A percentile compares a stretch with the other conserved stretches of the same genome.
These are phyloP conservation scores for Cryphonectria radicalis DNA, from an alignment of 2,329 filamentous ascomycete species.

Conservation along the genomic window DNA sequence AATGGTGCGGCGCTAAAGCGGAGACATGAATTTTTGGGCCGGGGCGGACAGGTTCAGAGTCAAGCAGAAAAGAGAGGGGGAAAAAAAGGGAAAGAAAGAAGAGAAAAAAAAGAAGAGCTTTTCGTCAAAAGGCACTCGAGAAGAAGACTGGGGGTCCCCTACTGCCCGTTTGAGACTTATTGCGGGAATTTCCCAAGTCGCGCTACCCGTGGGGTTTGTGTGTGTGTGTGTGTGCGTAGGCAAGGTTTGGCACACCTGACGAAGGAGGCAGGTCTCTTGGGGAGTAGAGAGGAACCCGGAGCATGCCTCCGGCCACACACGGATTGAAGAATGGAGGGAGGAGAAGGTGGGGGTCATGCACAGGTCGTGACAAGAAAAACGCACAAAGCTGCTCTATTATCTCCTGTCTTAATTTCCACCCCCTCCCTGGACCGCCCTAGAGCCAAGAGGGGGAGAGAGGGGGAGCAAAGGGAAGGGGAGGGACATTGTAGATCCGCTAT, in stretches of 20 bases:
- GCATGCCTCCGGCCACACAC: not conserved
- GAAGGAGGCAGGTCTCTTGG: not conserved
- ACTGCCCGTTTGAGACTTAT: not conserved
- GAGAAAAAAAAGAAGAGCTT: not conserved
- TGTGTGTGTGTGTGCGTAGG: too few relatives aligned
- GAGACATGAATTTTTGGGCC: not conserved
- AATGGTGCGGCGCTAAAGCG: conserved; percentile 7
- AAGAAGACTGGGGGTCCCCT: not conserved
- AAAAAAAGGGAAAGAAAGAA: too few relatives aligned
- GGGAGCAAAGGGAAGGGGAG: not conserved
- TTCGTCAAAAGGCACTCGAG: not conserved
- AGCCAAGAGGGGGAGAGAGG: not conserved
- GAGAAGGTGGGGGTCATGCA: not conserved
- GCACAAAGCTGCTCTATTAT: not conserved
- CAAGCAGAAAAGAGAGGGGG: not conserved
- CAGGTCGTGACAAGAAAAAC: not conserved
- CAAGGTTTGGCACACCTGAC: not conserved
- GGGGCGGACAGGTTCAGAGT: not conserved
- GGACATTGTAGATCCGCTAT: conserved; percentile 5
- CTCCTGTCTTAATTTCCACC: not conserved
- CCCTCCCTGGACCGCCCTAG: not conserved
- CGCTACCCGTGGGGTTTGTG: not conserved
- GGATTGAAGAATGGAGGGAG: not conserved
- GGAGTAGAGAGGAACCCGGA: not conserved
- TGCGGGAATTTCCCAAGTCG: conserved; percentile 2